A percentile compares a stretch with the other conserved stretches of the same genome.
Conservation (phyloP, 2,329 filamentous ascomycete species). For the Fusarium piperis region DNA sequence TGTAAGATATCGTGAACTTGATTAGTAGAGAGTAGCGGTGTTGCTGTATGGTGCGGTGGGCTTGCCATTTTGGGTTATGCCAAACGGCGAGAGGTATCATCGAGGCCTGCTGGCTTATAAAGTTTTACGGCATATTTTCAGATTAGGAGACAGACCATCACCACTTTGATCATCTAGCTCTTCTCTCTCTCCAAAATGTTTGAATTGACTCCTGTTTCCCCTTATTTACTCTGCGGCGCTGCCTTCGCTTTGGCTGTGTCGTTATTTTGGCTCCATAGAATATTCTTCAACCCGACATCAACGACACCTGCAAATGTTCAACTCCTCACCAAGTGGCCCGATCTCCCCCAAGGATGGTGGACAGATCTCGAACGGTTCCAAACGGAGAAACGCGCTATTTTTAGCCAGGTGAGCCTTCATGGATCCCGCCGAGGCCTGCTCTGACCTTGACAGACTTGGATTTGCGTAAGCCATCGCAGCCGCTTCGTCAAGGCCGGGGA, state of each 20-base stretch:
- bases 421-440: neutral
- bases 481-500: slow-evolving; percentile 49
- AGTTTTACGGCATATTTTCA: neutral
- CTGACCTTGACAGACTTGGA: slow-evolving; percentile 48
- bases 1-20: neutral
- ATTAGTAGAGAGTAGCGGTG: neutral
- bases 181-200: neutral
- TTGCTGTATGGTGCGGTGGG: neutral
- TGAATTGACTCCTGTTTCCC: neutral
- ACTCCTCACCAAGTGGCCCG: neutral
- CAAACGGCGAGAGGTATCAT: neutral
- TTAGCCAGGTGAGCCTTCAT: neutral
- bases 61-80: neutral
- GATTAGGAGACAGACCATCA: neutral
- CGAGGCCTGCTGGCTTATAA: neutral
- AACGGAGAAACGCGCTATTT: neutral
- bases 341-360: neutral
- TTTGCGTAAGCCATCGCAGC: slow-evolving; percentile 48
- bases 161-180: neutral
- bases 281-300: neutral
- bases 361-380: neutral
- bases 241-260: neutral
- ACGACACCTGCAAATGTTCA: neutral
- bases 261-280: neutral
- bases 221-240: neutral